Evolutionary conservation across 1,139 yeast species (phyloP).

Genomic region (Scheffersomyces cryptocercus): DNA sequence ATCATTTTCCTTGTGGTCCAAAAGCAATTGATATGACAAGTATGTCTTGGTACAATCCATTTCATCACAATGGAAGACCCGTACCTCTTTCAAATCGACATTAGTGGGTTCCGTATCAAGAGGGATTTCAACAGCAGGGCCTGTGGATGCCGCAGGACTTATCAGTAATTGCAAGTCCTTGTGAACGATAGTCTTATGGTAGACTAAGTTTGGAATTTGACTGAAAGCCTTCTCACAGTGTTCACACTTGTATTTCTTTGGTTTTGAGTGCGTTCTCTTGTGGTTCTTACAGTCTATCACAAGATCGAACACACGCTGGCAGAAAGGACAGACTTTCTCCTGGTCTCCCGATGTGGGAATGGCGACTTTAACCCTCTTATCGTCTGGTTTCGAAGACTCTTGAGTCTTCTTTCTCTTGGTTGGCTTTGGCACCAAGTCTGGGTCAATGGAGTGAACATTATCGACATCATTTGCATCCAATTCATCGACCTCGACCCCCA

Average conservation of each 20-base stretch:
- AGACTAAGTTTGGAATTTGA: slow-evolving; percentile 11
- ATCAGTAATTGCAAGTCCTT: slow-evolving; percentile 6
- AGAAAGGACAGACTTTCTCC: slow-evolving; percentile 1
- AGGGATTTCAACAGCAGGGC: slow-evolving; percentile 2
- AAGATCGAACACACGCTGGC: slow-evolving; percentile 9
- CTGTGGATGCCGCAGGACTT: slow-evolving; percentile 1
- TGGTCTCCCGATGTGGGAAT: background rate
- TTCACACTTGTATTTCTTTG: slow-evolving; percentile 11
- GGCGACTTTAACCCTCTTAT: background rate
- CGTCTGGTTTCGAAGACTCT: background rate
- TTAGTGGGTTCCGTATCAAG: background rate
- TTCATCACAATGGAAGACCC: slow-evolving; percentile 16
- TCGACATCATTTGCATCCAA: background rate
- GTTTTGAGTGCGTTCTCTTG: slow-evolving; percentile 11
- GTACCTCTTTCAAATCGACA: slow-evolving; percentile 7
- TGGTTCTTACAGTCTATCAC: slow-evolving; percentile 12
- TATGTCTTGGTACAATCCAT: slow-evolving; percentile 12
- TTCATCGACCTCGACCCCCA: background rate
- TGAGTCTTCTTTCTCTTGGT: background rate
- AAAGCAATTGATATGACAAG: slow-evolving; percentile 9
- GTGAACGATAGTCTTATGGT: slow-evolving; percentile 14
- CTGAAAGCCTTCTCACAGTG: slow-evolving; percentile 14
- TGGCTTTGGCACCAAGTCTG: background rate
- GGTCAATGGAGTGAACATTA: background rate
- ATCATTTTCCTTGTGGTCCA: slow-evolving; percentile 8